A percentile compares a stretch with the other conserved stretches of the same genome.
These are phyloP conservation scores for Sanguinoderma infundibulare DNA, from an alignment of 1,284 basidiomycete genomes.

Conservation along the genomic window DNA sequence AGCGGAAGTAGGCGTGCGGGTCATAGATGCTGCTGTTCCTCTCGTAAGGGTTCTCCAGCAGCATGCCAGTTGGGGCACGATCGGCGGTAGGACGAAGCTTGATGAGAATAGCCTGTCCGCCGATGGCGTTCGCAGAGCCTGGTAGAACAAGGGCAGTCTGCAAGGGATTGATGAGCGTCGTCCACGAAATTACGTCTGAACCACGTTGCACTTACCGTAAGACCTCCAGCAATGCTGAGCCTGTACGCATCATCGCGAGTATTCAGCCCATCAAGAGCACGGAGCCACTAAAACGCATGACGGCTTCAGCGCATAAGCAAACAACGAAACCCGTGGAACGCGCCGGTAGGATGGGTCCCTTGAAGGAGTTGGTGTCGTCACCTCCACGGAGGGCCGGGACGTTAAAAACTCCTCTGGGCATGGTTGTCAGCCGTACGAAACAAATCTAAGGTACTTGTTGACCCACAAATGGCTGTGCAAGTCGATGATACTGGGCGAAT, in stretches of 20 bases:
- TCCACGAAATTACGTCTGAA: neutral
- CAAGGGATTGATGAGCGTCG: neutral
- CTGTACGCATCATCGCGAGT: conserved; percentile 42
- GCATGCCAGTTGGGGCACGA: conserved; percentile 47
- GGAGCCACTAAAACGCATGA: conserved; percentile 42
- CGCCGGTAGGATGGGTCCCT: conserved; percentile 44
- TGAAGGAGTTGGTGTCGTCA: conserved; percentile 38
- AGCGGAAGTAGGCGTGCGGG: conserved; percentile 39
- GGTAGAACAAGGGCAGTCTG: conserved; percentile 48
- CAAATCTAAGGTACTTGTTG: rapidly evolving
- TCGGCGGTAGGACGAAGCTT: conserved; percentile 53
- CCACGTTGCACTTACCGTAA: conserved; percentile 35
- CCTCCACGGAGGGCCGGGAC: conserved; percentile 30
- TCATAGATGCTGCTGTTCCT: conserved; percentile 39
- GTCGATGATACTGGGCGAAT: conserved; percentile 20
- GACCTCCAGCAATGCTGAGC: conserved; percentile 49
- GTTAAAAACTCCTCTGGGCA: conserved; percentile 16
- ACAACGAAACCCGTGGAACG: neutral
- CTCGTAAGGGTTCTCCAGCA: conserved; percentile 52
- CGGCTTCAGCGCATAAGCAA: neutral
- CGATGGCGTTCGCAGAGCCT: conserved; percentile 51
- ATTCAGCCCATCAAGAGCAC: conserved; percentile 51
- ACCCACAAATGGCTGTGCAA: conserved; percentile 22
- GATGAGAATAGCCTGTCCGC: conserved; percentile 46
- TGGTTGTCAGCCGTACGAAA: neutral